Conservation (phyloP, 768 basidiomycete species). For the Pleurotus eryngii region DNA sequence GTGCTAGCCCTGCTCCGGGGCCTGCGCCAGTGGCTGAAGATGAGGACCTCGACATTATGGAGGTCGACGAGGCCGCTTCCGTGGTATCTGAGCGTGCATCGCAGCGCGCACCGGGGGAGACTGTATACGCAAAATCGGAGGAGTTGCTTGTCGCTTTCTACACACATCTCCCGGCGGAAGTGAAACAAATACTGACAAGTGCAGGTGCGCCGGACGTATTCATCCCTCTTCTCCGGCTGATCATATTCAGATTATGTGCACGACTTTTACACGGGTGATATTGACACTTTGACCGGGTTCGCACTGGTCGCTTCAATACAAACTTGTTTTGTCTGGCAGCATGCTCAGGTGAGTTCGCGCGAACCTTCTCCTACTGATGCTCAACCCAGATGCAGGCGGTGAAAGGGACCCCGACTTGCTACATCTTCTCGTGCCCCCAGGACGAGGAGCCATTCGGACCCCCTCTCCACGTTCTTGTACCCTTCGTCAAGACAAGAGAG, state of each 20-base stretch:
- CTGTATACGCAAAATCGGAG: slow-evolving; percentile 68
- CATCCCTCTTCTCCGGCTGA: neutral
- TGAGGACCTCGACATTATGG: slow-evolving; percentile 57
- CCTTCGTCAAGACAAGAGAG: slow-evolving; percentile 66
- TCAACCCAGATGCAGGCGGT: slow-evolving; percentile 38
- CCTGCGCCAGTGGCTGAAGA: slow-evolving; percentile 29
- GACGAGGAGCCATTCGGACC: slow-evolving; percentile 36
- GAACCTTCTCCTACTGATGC: neutral
- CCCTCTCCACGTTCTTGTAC: slow-evolving; percentile 62
- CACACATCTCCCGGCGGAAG: slow-evolving; percentile 67
- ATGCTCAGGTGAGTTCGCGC: slow-evolving; percentile 49
- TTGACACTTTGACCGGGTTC: slow-evolving; percentile 71
- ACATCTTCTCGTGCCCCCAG: slow-evolving; percentile 73
- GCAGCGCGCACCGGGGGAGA: slow-evolving; percentile 36
- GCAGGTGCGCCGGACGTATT: slow-evolving; percentile 46
- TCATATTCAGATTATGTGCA: neutral
- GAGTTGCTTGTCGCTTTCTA: slow-evolving; percentile 67
- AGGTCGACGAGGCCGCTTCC: slow-evolving; percentile 55
- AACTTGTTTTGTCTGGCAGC: slow-evolving; percentile 84
- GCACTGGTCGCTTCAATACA: slow-evolving; percentile 67
- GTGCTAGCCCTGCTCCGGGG: slow-evolving; percentile 35
- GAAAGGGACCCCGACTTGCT: slow-evolving; percentile 75
- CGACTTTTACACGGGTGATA: slow-evolving; percentile 65
- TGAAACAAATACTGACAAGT: slow-evolving; percentile 65
- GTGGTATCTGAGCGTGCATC: slow-evolving; percentile 32